Evolutionary conservation across 352 stramenopile species (phyloP).

Genomic region (Pythium monospermum): DNA sequence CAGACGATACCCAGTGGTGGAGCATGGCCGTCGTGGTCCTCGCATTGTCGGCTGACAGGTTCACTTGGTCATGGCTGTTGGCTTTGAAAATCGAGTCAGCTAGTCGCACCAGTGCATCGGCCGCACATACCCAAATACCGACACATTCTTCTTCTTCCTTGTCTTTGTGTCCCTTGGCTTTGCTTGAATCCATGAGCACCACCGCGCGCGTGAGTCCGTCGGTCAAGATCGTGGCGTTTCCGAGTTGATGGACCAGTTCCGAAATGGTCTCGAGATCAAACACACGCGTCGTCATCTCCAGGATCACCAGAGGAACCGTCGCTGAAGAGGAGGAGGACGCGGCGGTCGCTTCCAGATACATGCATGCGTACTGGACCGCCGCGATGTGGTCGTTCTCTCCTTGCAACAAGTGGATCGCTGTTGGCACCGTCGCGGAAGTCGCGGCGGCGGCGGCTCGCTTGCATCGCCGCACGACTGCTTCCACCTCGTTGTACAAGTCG

Average conservation of each 20-base stretch:
- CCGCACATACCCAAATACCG: constrained; percentile 17
- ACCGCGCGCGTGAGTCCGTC: constrained; percentile 16
- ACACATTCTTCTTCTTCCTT: neutral
- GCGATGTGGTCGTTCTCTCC: constrained; percentile 8
- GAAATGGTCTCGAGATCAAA: constrained; percentile 12
- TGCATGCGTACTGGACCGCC: constrained; percentile 18
- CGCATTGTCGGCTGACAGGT: neutral
- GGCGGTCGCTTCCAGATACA: constrained; percentile 15
- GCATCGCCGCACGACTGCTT: constrained; percentile 7
- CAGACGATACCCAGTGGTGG: constrained; percentile 6
- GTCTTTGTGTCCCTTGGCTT: neutral
- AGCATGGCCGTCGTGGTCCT: neutral
- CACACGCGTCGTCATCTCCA: constrained; percentile 5
- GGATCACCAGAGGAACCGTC: constrained; percentile 6
- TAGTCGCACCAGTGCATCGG: neutral
- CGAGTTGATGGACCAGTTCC: constrained; percentile 15
- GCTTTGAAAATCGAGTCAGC: constrained; percentile 1
- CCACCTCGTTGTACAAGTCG: constrained; percentile 3
- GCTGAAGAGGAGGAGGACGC: neutral
- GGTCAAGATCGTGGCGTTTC: constrained; percentile 11
- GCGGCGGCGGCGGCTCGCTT: neutral
- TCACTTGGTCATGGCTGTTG: neutral
- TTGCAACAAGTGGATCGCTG: constrained; percentile 21
- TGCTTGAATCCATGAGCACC: constrained; percentile 3
- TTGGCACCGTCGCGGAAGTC: neutral